A percentile compares a stretch with the other conserved stretches of the same genome.
Conservation (phyloP, 2,329 filamentous ascomycete genomes). For the Venturia aucupariae region DNA sequence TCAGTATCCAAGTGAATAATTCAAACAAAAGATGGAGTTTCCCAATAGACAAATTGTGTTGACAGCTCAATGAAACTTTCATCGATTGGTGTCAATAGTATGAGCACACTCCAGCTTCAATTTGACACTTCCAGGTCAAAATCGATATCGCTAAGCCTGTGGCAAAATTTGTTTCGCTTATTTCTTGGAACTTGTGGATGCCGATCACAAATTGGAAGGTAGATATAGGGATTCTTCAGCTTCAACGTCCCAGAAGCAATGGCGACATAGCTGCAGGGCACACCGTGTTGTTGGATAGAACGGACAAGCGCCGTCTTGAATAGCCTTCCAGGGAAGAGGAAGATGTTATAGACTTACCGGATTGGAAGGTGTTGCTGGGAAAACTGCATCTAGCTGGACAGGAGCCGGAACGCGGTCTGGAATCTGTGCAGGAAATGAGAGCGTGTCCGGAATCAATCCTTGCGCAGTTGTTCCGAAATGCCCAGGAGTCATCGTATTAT, state of each 20-base stretch:
- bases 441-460: not conserved
- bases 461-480: not conserved
- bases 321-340: not conserved
- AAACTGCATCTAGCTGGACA: not conserved
- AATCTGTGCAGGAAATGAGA: not conserved
- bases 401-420: not conserved
- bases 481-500: not conserved
- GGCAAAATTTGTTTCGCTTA: not conserved
- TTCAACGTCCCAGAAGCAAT: not conserved
- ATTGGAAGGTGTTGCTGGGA: too few relatives aligned
- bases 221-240: not conserved
- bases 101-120: not conserved
- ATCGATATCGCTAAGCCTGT: not conserved
- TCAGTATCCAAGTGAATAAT: too few relatives aligned
- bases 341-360: not conserved
- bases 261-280: not conserved
- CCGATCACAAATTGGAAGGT: not conserved
- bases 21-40: too few relatives aligned
- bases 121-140: not conserved
- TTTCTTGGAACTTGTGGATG: not conserved
- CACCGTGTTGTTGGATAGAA: too few relatives aligned
- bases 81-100: too few relatives aligned
- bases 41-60: not conserved
- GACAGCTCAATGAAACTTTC: not conserved
- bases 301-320: too few relatives aligned